Evolutionary conservation across 441 rosid species (phyloP), one percentile per base, ranked within the genome.

Genomic region (Populus hybrid): DNA sequence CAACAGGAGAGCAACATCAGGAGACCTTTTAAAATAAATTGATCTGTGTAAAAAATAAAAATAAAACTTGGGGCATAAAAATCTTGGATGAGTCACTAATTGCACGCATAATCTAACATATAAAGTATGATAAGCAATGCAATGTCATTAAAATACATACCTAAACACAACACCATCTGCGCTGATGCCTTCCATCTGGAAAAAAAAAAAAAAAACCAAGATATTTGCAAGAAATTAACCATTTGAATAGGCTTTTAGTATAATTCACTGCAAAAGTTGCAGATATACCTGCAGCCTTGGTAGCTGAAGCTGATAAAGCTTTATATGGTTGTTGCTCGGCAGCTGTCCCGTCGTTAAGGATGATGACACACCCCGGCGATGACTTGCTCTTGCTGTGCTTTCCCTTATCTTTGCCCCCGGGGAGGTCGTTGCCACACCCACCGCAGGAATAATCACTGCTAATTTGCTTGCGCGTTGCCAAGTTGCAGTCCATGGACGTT

Each of bases 301-400:
- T 57, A 14, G 40, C 7, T 12, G 78, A 12, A 34, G 64, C 35
- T 14, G 66, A 11, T 57, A 24, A 24, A 23, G 38, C n/a, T 24
- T 7, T 30, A 3, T 54, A 6, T 64, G 80, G 70, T 57, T 34
- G 81, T 70, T 67, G 84, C 54, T 11, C 63, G 21, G 72, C 34
- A 10, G 75, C 40, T 54, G 59, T 42, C 59, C 67, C 35, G 7
- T 69, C 21, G 3, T 70, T 0, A 16, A 82, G 83, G 64, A 76
- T 70, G 77, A 50, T 80, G 36, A 90, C 80, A 32, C 34, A 32
- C 23, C 91, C 87, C 8, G 90, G 90, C 93, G 90, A 88, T 5
- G 91, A 69, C 65, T 76, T 79, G 89, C 93, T 85, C 80, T 77
- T 74, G 88, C 93, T 87, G 74, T 79, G 93, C 67, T 82, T 83